phyloP scores from a whole-genome alignment of 108 stramenopile genomes.

The Skeletonema costatum region DNA sequence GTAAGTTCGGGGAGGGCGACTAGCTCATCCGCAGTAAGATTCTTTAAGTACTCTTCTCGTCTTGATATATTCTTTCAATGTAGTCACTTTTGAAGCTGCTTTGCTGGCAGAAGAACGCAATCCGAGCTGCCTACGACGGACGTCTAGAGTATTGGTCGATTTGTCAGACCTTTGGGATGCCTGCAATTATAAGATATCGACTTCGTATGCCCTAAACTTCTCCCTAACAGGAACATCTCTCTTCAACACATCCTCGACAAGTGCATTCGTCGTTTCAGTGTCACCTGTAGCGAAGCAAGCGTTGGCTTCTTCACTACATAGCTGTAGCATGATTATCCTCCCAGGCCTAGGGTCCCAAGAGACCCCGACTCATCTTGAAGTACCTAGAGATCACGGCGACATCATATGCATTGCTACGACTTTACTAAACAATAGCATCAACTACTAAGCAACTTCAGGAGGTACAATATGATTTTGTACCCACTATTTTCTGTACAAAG shows the following conservation, averaged over 20 bases:
- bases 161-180: not conserved
- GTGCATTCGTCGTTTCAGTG: not conserved
- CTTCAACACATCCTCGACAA: not conserved
- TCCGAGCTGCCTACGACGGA: not conserved
- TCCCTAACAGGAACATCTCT: not conserved
- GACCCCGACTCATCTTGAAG: not conserved
- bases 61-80: not conserved
- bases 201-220: not conserved
- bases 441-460: too few relatives aligned
- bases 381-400: not conserved
- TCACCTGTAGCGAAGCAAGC: not conserved
- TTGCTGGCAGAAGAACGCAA: not conserved
- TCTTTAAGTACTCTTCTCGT: not conserved
- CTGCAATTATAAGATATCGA: not conserved
- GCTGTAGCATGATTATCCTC: not conserved
- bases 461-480: too few relatives aligned
- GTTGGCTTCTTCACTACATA: constrained; percentile 1
- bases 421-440: too few relatives aligned
- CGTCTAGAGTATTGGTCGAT: not conserved
- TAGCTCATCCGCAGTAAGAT: not conserved
- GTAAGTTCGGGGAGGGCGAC: not conserved
- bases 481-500: too few relatives aligned
- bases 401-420: too few relatives aligned
- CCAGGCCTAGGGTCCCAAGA: not conserved
- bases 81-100: not conserved